Evolutionary conservation across 2,329 filamentous ascomycete genomes (phyloP), one percentile per base, ranked within the genome.

Genomic region (Diaporthe helianthi): DNA sequence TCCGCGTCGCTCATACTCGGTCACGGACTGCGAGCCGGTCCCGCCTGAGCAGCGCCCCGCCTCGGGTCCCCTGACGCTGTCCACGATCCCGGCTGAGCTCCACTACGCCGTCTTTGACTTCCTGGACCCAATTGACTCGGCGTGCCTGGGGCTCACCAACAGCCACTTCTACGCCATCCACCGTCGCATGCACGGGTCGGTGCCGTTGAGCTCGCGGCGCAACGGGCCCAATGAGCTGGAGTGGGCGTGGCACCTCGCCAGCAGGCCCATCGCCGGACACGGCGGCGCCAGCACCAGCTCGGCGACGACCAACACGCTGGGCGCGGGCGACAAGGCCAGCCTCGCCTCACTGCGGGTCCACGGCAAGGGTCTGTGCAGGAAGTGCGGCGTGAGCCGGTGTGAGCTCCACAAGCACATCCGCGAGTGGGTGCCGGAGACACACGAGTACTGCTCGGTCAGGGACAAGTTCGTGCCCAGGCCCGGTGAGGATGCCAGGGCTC

Each of bases 61-160:
- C 9, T 66, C 55, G 15, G 83, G 85, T 7, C 74, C 79, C 60
- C 79, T 86, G 58, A 81, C 81, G 19, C 79, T 90, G 9, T 75
- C 82, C 46, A 83, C 87, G 65, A 81, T 90, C 2, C 88, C 88
- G 17, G 77, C 83, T 0, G 88, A 90, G 77, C 80, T 90, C 13
- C 87, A 89, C 77, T 88, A 85, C 72, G 80, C 83, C 71, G 82
- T 90, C 72, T 88, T 89, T 74, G 87, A 89, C 76, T 85, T 86
- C 72, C 84, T 90, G 69, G 88, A 90, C 78, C 86, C 86, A 60
- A 89, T 90, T 72, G 88, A 90, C 78, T 86, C 87, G 74, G 86
- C 85, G 47, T 90, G 87, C 75, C 80, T 90, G 47, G 88, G 87
- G 17, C 82, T 90, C 65, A 84, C 87, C 46, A 87, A 84, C 80